These are phyloP conservation scores for Orbilia ellipsospora DNA, from an alignment of 2,329 filamentous ascomycete genomes.

Conservation along the genomic window DNA sequence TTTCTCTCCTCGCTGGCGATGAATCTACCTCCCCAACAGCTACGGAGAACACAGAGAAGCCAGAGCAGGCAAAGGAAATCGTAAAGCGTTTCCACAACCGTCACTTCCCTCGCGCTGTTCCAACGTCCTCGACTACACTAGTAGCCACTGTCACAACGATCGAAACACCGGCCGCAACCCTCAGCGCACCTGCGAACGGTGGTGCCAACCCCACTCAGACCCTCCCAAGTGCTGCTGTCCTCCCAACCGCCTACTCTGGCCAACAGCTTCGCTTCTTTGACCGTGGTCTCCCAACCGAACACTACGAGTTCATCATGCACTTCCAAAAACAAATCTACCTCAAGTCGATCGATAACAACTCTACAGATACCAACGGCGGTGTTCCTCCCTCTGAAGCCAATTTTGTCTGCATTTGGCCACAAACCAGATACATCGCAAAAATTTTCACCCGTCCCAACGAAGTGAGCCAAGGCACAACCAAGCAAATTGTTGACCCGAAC, in stretches of 20 bases:
- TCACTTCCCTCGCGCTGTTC: slow-evolving; percentile 35
- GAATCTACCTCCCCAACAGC: not conserved
- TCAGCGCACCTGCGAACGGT: no score
- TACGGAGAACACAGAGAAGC: slow-evolving; percentile 4
- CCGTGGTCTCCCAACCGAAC: slow-evolving; percentile 80
- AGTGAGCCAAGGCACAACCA: slow-evolving; percentile 16
- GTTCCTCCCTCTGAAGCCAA: slow-evolving; percentile 33
- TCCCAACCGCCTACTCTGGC: slow-evolving; percentile 28
- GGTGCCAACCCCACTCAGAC: slow-evolving; percentile 1
- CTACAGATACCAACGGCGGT: slow-evolving; percentile 58
- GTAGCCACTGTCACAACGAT: not conserved
- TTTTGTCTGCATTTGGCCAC: slow-evolving; percentile 43
- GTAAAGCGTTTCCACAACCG: slow-evolving; percentile 40
- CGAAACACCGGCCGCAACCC: not conserved
- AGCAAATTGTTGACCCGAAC: slow-evolving; percentile 43
- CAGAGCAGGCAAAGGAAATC: no score
- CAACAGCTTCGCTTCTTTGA: slow-evolving; percentile 91
- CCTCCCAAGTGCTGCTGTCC: slow-evolving; percentile 24
- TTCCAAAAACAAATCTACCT: slow-evolving; percentile 89
- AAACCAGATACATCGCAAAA: slow-evolving; percentile 38
- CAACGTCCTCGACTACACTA: slow-evolving; percentile 19
- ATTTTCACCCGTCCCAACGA: slow-evolving; percentile 44
- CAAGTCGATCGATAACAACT: slow-evolving; percentile 67
- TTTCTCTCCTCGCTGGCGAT: slow-evolving; percentile 36
- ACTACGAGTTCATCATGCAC: slow-evolving; percentile 94